Conservation (phyloP, 2,329 filamentous ascomycete genomes). For the Penicillium polonicum region DNA sequence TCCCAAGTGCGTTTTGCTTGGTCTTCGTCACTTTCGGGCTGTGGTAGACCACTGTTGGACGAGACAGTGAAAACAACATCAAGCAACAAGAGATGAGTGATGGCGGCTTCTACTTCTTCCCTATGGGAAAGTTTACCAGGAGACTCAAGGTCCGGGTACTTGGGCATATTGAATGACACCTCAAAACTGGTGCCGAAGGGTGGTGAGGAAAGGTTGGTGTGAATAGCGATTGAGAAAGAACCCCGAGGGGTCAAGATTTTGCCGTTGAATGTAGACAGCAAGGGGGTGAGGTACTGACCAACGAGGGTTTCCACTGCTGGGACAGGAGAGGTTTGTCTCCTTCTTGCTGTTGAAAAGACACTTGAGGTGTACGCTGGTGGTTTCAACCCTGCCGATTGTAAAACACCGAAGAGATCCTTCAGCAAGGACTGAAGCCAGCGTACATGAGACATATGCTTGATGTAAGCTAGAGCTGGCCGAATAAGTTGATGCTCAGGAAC, state of each 20-base stretch:
- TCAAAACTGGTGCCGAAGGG: constrained; percentile 43
- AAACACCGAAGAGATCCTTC: constrained; percentile 30
- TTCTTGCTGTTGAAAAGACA: constrained; percentile 28
- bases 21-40: not conserved
- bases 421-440: constrained; percentile 37
- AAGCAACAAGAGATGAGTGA: constrained; percentile 39
- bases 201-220: constrained; percentile 35
- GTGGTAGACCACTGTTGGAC: constrained; percentile 1
- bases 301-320: constrained; percentile 43
- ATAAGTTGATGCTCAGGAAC: constrained; percentile 57
- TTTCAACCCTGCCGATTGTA: constrained; percentile 35
- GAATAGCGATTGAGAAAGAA: constrained; percentile 41
- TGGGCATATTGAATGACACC: constrained; percentile 35
- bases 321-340: constrained; percentile 6
- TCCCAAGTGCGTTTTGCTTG: constrained; percentile 25
- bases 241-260: constrained; percentile 35
- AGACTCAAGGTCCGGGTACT: constrained; percentile 33
- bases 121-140: constrained; percentile 35
- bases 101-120: constrained; percentile 35
- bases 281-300: constrained; percentile 41
- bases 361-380: constrained; percentile 26
- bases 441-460: constrained; percentile 49
- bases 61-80: constrained; percentile 39
- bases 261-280: constrained; percentile 45
- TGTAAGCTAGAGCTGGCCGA: constrained; percentile 55